Base-by-base conservation (phyloP, 208 protist genomes). In the Naegleria gruberi region DNA sequence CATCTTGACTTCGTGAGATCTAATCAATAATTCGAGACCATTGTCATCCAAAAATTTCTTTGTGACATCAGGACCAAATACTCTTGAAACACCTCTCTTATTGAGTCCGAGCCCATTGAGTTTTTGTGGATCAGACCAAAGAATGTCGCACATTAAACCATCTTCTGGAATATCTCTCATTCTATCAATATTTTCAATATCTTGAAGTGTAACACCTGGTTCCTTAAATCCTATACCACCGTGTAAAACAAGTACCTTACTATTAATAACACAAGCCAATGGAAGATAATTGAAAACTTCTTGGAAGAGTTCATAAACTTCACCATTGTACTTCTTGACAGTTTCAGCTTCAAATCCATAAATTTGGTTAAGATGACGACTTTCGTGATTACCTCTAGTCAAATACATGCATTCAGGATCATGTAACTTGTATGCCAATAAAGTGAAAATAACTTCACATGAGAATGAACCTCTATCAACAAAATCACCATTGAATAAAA, bases 261-360 rank as follows among this genome's bases (percentile, higher is more conserved):
- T 93, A 90, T 97, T 98, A 91, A 99, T 95, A 41, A 98, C 91
- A 92, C 97, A 95, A 40, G 94, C 95, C 19, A 98, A 95, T 15
- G 98, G 98, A 26, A 99, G 93, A 12, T 93, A 95, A 89, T 97
- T 95, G 93, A 99, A 99, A 5, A 99, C 94, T 83, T 99, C 97
- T 4, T 94, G 94, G 92, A 99, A 99, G 15, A 99, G 92, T 44
- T 96, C 92, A 90, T 97, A 99, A 55, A 98, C 91, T 89, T 96
- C 94, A 15, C 94, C 84, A 26, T 91, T 92, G 81, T 95, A 98
- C 93, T 99, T 99, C 88, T 95, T 93, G 55, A 95, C 95, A 34
- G 99, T 97, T 93, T 99, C 98, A 44, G 98, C 98, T 90, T 99
- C 96, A 92, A 99, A 99, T 55, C 98, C 98, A 90, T 99, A 99